Conservation (phyloP, 768 basidiomycete genomes). For the Nevesoporus exiguus region DNA sequence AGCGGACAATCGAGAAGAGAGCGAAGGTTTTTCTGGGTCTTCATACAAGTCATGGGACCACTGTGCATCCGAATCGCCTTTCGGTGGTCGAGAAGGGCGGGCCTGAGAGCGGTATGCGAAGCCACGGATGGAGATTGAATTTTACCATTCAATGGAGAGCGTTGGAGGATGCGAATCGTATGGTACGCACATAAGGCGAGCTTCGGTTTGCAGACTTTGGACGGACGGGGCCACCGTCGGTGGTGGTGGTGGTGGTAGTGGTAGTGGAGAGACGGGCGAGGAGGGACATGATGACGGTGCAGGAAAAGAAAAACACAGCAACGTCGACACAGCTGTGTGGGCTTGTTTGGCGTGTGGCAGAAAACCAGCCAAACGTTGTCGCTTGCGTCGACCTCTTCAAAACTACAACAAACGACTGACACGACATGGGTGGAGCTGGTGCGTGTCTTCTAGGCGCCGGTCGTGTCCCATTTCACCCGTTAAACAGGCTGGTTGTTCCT, state of each 20-base stretch:
- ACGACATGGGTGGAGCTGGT: constrained; percentile 44
- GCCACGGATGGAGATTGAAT: constrained; percentile 6
- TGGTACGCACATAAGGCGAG: constrained; percentile 36
- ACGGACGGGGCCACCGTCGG: constrained; percentile 30
- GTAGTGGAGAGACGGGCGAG: constrained; percentile 29
- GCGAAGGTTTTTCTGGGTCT: constrained; percentile 48
- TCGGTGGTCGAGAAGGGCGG: constrained; percentile 51
- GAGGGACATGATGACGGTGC: constrained; percentile 27
- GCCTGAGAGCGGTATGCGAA: constrained; percentile 14
- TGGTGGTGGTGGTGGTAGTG: constrained; percentile 1
- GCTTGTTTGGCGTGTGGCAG: constrained; percentile 30
- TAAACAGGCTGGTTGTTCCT: constrained; percentile 92
- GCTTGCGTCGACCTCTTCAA: neutral
- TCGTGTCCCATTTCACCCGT: neutral
- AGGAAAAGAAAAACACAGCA: constrained; percentile 5
- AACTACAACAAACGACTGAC: neutral
- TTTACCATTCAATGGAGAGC: constrained; percentile 18
- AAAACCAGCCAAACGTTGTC: constrained; percentile 7
- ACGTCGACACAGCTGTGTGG: constrained; percentile 15
- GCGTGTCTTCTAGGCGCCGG: constrained; percentile 15
- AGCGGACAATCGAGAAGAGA: constrained; percentile 53
- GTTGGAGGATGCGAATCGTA: constrained; percentile 28
- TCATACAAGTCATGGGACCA: constrained; percentile 77
- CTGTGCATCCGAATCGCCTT: constrained; percentile 59
- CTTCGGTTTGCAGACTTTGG: constrained; percentile 29